Conservation (phyloP, 2,329 filamentous ascomycete genomes). For the Trichoderma sp. region DNA sequence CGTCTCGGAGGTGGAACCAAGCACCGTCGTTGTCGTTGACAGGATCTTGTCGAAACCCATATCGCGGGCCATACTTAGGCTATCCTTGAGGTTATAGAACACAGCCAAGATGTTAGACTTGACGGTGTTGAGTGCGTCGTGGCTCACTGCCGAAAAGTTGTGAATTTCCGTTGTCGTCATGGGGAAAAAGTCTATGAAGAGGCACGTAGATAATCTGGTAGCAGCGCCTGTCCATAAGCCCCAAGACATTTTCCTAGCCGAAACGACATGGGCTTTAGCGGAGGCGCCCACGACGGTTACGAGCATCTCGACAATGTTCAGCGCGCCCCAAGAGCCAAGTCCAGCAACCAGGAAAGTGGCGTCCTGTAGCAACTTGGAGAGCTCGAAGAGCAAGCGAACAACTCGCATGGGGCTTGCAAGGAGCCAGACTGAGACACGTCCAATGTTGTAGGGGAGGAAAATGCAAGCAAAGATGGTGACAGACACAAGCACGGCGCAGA, state of each 20-base stretch:
- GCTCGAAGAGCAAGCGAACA: conserved; percentile 66
- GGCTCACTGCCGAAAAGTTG: conserved; percentile 73
- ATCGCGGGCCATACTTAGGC: conserved; percentile 44
- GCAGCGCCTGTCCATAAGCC: conserved; percentile 42
- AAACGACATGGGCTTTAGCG: conserved; percentile 30
- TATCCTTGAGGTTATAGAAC: conserved; percentile 38
- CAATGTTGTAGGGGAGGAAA: conserved; percentile 88
- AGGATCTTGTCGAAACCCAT: conserved; percentile 38
- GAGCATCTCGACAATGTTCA: conserved; percentile 41
- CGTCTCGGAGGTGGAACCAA: conserved; percentile 22
- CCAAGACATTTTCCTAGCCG: conserved; percentile 41
- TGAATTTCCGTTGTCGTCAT: conserved; percentile 63
- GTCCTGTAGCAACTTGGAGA: conserved; percentile 80
- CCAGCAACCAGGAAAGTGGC: conserved; percentile 64
- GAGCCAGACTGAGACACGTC: conserved; percentile 77
- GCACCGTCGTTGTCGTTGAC: not conserved
- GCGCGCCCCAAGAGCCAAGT: conserved; percentile 43
- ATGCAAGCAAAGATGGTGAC: conserved; percentile 82
- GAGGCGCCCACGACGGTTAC: conserved; percentile 35
- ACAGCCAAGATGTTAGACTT: conserved; percentile 50
- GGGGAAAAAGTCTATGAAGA: conserved; percentile 50
- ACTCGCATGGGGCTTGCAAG: conserved; percentile 77
- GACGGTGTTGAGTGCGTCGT: conserved; percentile 63
- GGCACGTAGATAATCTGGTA: conserved; percentile 48
- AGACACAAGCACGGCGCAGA: conserved; percentile 86